Conservation (phyloP, 2,329 filamentous ascomycete genomes). For the Penicillium sp. region DNA sequence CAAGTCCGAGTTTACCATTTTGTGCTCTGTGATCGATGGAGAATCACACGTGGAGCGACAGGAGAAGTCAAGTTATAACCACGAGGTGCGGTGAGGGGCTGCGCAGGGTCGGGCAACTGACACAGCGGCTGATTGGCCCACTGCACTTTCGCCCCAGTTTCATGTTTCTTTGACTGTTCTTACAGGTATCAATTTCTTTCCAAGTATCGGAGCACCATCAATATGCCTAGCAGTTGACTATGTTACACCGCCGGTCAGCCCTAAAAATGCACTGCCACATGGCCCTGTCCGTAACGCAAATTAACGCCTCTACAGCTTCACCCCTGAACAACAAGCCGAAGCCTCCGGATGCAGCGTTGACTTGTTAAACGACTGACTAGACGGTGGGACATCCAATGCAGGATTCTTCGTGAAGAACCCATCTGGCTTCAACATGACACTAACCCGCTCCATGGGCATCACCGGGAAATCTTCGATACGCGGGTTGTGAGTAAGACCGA, state of each 20-base stretch:
- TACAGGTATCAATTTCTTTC: neutral
- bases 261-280: neutral
- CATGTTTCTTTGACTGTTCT: neutral
- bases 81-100: neutral
- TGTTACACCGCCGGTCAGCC: no score
- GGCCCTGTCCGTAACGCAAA: neutral
- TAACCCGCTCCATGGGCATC: constrained; percentile 64
- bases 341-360: constrained; percentile 39
- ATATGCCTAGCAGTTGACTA: no score
- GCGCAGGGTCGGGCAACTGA: neutral
- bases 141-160: neutral
- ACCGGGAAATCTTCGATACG: constrained; percentile 70
- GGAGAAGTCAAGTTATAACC: neutral
- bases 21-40: neutral
- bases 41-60: neutral
- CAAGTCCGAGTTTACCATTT: neutral
- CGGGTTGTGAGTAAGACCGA: constrained; percentile 67
- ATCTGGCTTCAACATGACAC: constrained; percentile 54
- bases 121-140: neutral
- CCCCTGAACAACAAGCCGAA: constrained; percentile 26
- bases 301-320: neutral
- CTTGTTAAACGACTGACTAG: constrained; percentile 46
- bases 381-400: constrained; percentile 52
- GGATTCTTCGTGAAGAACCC: constrained; percentile 59
- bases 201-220: neutral